Base-by-base conservation (phyloP, 176 grass and related monocot genomes). In the Guadua angustifolia region DNA sequence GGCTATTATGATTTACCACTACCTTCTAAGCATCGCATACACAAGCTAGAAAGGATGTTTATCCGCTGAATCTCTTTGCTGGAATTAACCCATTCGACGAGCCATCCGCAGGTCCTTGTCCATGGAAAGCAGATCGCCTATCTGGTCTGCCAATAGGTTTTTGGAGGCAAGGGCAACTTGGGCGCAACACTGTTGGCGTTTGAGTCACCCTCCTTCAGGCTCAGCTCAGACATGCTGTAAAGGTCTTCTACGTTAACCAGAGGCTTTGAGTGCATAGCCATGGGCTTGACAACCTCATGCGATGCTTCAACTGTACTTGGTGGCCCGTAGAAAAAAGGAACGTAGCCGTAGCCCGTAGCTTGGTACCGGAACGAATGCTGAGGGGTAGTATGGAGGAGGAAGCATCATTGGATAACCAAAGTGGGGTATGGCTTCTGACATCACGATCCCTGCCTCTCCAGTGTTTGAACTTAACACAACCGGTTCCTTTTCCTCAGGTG, bases 111-210 rank as follows among this genome's bases (percentile, higher is more conserved):
- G 66, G 59, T 40, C 59, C 81, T 84, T 84, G 84, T 60, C 70
- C 87, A 92, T 92, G 87, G 58, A 92, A 92, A 84, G 91, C 91
- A 73, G 87, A 92, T 87, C 77, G 91, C 81, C 87, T 89, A 4
- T 77, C 87, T 17, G 80, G 84, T 68, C 64, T 33, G 10, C 84
- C 83, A 73, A 81, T 75, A 17, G 80, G 79, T 44, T 77, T 77
- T 81, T 11, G 84, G 84, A 45, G 91, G 71, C 47, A 81, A 70
- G 0, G 80, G 65, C 0, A 55, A 77, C 63, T 85, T 68, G 42
- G 84, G 59, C 2, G 22, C 35, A 39, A 12, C 32, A 56, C 40
- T 63, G 10, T 67, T 83, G 38, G 57, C 81, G 68, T 51, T 66
- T 7, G 84, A 60, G 16, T 87, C 84, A 15, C 83, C 86, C 79